Percentiles rank a stretch among this genome's conserved stretches.
Evolutionary conservation across 179 eudicot species (phyloP).

Genomic region (Amaranthus tricolor): DNA sequence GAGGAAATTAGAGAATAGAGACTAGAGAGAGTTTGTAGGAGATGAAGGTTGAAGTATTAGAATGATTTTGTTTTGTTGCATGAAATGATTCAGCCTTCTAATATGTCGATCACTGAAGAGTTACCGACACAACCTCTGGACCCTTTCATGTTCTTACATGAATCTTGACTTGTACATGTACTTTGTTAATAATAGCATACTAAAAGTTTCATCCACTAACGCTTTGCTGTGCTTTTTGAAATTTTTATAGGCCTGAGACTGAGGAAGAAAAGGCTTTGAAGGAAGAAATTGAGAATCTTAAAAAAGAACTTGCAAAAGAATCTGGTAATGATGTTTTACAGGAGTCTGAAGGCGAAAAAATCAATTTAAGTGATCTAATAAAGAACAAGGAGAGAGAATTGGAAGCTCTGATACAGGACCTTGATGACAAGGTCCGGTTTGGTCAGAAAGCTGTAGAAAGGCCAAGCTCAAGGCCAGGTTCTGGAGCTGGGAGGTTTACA

Average conservation of each 20-base stretch:
- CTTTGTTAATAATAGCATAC: too few species aligned
- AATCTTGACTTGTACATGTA: too few species aligned
- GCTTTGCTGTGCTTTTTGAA: background rate
- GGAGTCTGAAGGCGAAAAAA: constrained; percentile 32
- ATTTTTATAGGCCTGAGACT: constrained; percentile 67
- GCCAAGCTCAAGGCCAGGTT: constrained; percentile 32
- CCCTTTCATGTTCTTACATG: too few species aligned
- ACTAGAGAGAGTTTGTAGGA: too few species aligned
- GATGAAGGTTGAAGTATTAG: too few species aligned
- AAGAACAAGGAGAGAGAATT: constrained; percentile 50
- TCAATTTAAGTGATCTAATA: constrained; percentile 29
- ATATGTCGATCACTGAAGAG: too few species aligned
- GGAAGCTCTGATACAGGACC: constrained; percentile 54
- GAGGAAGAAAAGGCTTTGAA: constrained; percentile 76
- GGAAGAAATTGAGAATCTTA: constrained; percentile 63
- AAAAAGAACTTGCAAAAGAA: constrained; percentile 43
- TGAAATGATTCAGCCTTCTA: too few species aligned
- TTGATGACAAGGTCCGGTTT: constrained; percentile 80
- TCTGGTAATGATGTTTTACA: constrained; percentile 24
- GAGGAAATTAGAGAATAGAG: too few species aligned
- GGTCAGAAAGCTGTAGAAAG: constrained; percentile 53
- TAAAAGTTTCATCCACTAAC: too few species aligned
- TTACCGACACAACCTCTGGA: too few species aligned
- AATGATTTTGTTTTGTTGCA: too few species aligned
- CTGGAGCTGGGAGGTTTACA: constrained; percentile 28